A percentile compares a stretch with the other conserved stretches of the same genome.
Evolutionary conservation across 2,329 filamentous ascomycete species (phyloP).

Genomic region (Fonsecaea erecta): DNA sequence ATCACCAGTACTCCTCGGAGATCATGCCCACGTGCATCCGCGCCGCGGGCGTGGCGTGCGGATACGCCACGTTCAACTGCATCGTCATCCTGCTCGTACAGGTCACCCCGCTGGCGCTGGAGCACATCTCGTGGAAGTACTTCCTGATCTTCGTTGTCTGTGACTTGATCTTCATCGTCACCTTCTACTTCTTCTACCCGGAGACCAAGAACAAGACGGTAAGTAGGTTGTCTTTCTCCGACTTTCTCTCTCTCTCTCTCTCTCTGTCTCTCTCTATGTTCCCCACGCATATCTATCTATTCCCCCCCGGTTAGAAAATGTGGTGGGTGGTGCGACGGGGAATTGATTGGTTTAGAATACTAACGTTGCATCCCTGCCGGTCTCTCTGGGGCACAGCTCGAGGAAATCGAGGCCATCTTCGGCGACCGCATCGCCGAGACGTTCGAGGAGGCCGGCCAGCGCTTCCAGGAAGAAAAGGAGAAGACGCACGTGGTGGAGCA

Average conservation of each 20-base stretch:
- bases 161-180: constrained; percentile 54
- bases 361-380: too few relatives aligned
- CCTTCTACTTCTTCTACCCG: constrained; percentile 61
- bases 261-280: too few relatives aligned
- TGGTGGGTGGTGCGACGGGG: too few relatives aligned
- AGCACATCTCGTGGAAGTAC: constrained; percentile 61
- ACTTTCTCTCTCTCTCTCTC: too few relatives aligned
- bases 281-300: too few relatives aligned
- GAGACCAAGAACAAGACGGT: constrained; percentile 38
- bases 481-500: not conserved
- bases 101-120: constrained; percentile 60
- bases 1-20: constrained; percentile 14
- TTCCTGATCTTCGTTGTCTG: constrained; percentile 64
- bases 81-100: constrained; percentile 60
- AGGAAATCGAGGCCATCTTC: constrained; percentile 9
- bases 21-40: constrained; percentile 15
- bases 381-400: too few relatives aligned
- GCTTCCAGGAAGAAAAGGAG: not conserved
- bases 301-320: too few relatives aligned
- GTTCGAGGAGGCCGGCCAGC: not conserved
- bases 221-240: too few relatives aligned
- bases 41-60: not conserved
- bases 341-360: too few relatives aligned
- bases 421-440: constrained; percentile 3
- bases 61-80: constrained; percentile 38